Conservation (phyloP, 1,284 basidiomycete genomes). For the Gomphus bonarii region DNA sequence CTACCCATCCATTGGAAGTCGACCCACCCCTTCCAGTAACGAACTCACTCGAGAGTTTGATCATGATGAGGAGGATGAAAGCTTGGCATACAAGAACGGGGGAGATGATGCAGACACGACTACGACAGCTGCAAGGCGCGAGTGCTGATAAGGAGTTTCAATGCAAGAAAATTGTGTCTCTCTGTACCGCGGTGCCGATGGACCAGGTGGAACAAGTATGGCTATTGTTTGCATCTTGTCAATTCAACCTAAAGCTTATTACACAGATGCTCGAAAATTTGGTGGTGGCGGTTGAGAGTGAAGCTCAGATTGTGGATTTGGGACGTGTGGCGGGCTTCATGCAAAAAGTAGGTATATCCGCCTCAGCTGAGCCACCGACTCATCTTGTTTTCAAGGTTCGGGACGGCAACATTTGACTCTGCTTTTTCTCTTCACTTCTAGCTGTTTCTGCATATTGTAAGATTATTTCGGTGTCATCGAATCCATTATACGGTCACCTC, state of each 20-base stretch:
- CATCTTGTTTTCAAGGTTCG: conserved; percentile 5
- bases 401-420: conserved; percentile 7
- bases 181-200: conserved; percentile 81
- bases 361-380: neutral
- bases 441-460: neutral
- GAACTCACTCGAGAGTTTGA: conserved; percentile 49
- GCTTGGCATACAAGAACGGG: conserved; percentile 78
- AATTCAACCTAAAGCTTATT: conserved; percentile 13
- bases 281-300: conserved; percentile 82
- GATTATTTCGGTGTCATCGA: neutral
- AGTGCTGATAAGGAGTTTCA: conserved; percentile 80
- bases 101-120: conserved; percentile 56
- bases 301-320: conserved; percentile 76
- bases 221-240: conserved; percentile 17
- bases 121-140: conserved; percentile 66
- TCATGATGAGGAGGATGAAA: conserved; percentile 65
- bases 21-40: conserved; percentile 57
- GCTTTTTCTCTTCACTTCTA: neutral
- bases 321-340: conserved; percentile 83
- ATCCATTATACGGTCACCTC: conserved; percentile 24
- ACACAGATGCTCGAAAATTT: conserved; percentile 79
- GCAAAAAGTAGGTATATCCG: conserved; percentile 29
- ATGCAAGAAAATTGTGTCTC: conserved; percentile 84
- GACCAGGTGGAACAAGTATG: conserved; percentile 86
- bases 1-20: conserved; percentile 45